These are phyloP conservation scores for Septoria petroselini DNA, from an alignment of 2,329 filamentous ascomycete genomes.

Conservation along the genomic window DNA sequence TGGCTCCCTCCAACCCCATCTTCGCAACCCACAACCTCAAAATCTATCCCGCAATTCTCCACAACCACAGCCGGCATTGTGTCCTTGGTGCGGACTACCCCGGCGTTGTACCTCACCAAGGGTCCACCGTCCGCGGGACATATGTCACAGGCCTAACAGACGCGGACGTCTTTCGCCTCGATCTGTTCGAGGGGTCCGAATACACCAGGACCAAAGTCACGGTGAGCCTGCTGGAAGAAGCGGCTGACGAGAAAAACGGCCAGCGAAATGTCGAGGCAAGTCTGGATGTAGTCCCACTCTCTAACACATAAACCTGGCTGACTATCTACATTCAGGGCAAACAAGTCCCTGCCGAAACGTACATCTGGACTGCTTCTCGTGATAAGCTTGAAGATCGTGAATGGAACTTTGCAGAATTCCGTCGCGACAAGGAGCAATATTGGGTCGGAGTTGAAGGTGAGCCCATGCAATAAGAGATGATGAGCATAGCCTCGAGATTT, in stretches of 20 bases:
- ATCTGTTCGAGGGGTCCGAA: slow-evolving; percentile 76
- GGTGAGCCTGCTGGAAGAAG: slow-evolving; percentile 34
- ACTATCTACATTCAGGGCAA: slow-evolving; percentile 12
- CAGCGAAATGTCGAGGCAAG: slow-evolving; percentile 37
- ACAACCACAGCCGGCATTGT: slow-evolving; percentile 66
- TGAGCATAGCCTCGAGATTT: too few relatives aligned
- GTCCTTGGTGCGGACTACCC: slow-evolving; percentile 75
- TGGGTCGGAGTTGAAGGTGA: slow-evolving; percentile 54
- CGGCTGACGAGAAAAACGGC: slow-evolving; percentile 1
- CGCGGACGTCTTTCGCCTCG: slow-evolving; percentile 70
- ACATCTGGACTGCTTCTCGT: slow-evolving; percentile 51
- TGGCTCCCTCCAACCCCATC: slow-evolving; percentile 51
- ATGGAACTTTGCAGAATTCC: slow-evolving; percentile 87
- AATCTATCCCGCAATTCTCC: slow-evolving; percentile 72
- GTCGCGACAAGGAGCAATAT: slow-evolving; percentile 65
- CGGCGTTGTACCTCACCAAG: slow-evolving; percentile 57
- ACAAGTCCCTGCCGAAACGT: slow-evolving; percentile 47
- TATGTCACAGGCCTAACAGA: slow-evolving; percentile 75
- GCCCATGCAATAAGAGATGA: slow-evolving; percentile 45
- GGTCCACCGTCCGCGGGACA: slow-evolving; percentile 65
- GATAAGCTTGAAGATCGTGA: slow-evolving; percentile 64
- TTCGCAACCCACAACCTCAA: slow-evolving; percentile 51
- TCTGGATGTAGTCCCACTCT: background rate
- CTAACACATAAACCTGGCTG: background rate
- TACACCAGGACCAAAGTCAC: slow-evolving; percentile 58